Evolutionary conservation across 202 grass and related monocot species (phyloP), one percentile per base, ranked within the genome.

Genomic region (Setaria viridis): DNA sequence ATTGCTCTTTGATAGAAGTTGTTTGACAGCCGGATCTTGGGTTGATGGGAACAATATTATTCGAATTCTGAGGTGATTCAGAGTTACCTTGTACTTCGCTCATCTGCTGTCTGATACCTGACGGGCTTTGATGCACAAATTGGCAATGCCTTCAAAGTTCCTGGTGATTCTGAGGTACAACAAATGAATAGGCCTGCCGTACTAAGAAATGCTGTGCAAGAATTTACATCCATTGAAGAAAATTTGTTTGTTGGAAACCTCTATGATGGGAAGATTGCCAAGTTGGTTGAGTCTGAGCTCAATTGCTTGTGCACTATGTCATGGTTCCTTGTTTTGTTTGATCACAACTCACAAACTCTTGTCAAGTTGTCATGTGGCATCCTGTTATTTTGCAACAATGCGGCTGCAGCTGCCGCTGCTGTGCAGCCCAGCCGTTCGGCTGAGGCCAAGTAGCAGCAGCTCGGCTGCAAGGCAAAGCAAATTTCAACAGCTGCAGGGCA

Each of bases 161-260:
- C 32, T 62, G 43, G 29, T 68, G 76, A 49, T 49, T 19, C 55
- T 79, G 65, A 20, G 21, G 29, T 71, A 62, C 74, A 79, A 69
- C 19, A 70, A 39, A 60, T 77, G 41, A 78, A 78, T 60, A 71
- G 42, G 30, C 53, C 33, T 78, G 39, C 25, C 4, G 49, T 58
- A 68, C 49, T 47, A 21, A 57, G n/a, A 67, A 76, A 76, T 67
- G 21, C 2, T 59, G 14, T 32, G 35, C 51, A 60, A 46, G 13
- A 70, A 81, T 69, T 81, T 45, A 81, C 21, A 46, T 9, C 0
- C 11, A 15, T 2, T 9, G 4, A 16, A 73, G 39, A 62, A 39
- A 62, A 25, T 6, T 21, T 57, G 54, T 57, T 57, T 16, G 62
- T 69, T 48, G 39, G 50, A 6, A 43, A 35, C 30, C 21, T 77